Percentiles rank a stretch among this genome's conserved stretches.
Evolutionary conservation across 2,329 filamentous ascomycete species (phyloP).

Genomic region (Diaporthe amygdali): DNA sequence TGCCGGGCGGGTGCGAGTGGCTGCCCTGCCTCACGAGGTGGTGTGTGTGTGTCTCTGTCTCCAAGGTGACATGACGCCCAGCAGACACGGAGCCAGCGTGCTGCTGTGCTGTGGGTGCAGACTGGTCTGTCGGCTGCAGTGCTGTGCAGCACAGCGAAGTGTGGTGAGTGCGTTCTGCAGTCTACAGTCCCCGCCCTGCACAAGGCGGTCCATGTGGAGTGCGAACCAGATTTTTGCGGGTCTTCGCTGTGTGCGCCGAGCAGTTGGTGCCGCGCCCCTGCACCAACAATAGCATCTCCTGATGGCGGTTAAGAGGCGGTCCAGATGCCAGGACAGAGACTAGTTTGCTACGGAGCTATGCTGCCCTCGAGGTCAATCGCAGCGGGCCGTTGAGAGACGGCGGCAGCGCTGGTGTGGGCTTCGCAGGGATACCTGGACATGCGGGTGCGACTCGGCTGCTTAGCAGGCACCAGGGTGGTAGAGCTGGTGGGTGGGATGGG

Average conservation of each 20-base stretch:
- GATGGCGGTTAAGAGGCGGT: constrained; percentile 1
- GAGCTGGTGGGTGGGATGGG: background rate
- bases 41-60: background rate
- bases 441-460: background rate
- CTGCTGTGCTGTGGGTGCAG: background rate
- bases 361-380: constrained; percentile 6
- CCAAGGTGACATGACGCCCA: background rate
- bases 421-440: constrained; percentile 9
- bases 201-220: background rate
- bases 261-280: constrained; percentile 11
- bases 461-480: constrained; percentile 19
- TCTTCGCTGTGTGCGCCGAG: background rate
- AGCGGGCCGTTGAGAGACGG: constrained; percentile 23
- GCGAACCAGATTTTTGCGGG: background rate
- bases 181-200: constrained; percentile 3
- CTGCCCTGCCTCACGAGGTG: constrained; percentile 10
- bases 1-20: background rate
- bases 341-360: background rate
- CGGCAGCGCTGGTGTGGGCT: background rate
- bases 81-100: background rate
- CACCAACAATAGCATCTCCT: constrained; percentile 20
- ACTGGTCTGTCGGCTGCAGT: background rate
- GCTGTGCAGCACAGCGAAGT: background rate
- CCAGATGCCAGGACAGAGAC: background rate
- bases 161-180: background rate